Evolutionary conservation across 2,329 filamentous ascomycete species (phyloP), one percentile per base, ranked within the genome.

Genomic region (Colletotrichum horii): DNA sequence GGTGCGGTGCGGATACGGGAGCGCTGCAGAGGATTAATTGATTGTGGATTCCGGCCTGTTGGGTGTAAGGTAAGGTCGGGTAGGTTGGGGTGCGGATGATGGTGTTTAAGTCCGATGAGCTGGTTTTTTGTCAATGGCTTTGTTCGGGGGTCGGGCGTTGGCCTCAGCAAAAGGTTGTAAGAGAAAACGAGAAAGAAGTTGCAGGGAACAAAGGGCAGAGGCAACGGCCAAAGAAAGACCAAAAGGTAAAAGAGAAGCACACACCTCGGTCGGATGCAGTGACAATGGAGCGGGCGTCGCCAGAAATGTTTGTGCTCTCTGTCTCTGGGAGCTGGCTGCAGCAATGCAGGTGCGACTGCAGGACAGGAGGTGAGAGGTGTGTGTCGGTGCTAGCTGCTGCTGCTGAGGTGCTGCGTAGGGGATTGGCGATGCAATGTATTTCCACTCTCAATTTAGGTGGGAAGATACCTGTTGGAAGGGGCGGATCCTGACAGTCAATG

Each of bases 21-120:
- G 38, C n/a, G 19, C 61, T 30, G 38, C 64, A 22, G 22, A 19
- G 61, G 15, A 38, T 65, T 28, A 43, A 26, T 43, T 43, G 62
- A 32, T 48, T 48, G 43, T 48, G 43, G 43, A 48, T 48, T 48
- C 43, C 43, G 19, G 56, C 24, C 56, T 30, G 15, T 60, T 60
- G 56, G 19, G 14, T 19, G 56, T 30, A 60, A 26, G 28, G 28
- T 60, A 22, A 22, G 19, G 43, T 48, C 43, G 43, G 43, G 55
- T 28, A 43, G 24, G 34, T 65, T 24, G 14, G 36, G 15, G 15
- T 26, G 34, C 24, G 22, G 19, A 43, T 12, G 26, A 24, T 48
- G 28, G 34, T 38, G 71, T 48, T 66, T 24, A 66, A 75, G 52
- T 71, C 72, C 72, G 72, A 71, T n/a, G 68, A 55, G 52, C 52